Percentiles rank a stretch among this genome's conserved stretches.
These are phyloP conservation scores for Cadophora luteo-olivacea DNA, from an alignment of 2,329 filamentous ascomycete genomes.

Conservation along the genomic window DNA sequence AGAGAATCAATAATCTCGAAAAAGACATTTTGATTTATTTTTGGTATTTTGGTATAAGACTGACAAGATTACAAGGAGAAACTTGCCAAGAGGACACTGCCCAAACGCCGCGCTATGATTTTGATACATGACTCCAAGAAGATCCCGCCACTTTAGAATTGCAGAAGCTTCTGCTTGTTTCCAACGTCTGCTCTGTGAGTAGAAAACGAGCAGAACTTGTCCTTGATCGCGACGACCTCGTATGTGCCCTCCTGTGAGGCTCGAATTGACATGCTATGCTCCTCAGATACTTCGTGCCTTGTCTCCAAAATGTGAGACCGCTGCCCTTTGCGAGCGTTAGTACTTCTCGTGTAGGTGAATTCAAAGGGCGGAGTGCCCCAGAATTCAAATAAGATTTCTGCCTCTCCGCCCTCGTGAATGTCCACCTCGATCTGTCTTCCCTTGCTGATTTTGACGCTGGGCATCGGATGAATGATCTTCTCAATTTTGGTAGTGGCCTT, in stretches of 20 bases:
- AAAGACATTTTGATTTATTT: slow-evolving; percentile 5
- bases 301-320: slow-evolving; percentile 86
- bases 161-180: slow-evolving; percentile 48
- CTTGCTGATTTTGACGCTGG: slow-evolving; percentile 87
- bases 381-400: slow-evolving; percentile 94
- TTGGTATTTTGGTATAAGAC: slow-evolving; percentile 24
- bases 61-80: slow-evolving; percentile 3
- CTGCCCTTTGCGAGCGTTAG: slow-evolving; percentile 80
- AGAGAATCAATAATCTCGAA: not conserved
- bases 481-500: slow-evolving; percentile 78
- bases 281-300: slow-evolving; percentile 82
- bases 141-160: slow-evolving; percentile 34
- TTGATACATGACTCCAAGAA: slow-evolving; percentile 30
- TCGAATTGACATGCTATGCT: slow-evolving; percentile 80
- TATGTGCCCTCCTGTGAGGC: slow-evolving; percentile 96
- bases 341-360: slow-evolving; percentile 93
- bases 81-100: slow-evolving; percentile 12
- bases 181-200: slow-evolving; percentile 66
- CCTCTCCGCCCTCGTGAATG: slow-evolving; percentile 95
- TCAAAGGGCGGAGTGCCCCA: slow-evolving; percentile 96
- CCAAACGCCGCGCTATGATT: slow-evolving; percentile 45
- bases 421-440: slow-evolving; percentile 83
- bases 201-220: slow-evolving; percentile 88
- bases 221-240: slow-evolving; percentile 95
- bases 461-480: slow-evolving; percentile 89